These are phyloP conservation scores for Erysimum cheiranthoides DNA, from an alignment of 345 rosid species.

Conservation along the genomic window DNA sequence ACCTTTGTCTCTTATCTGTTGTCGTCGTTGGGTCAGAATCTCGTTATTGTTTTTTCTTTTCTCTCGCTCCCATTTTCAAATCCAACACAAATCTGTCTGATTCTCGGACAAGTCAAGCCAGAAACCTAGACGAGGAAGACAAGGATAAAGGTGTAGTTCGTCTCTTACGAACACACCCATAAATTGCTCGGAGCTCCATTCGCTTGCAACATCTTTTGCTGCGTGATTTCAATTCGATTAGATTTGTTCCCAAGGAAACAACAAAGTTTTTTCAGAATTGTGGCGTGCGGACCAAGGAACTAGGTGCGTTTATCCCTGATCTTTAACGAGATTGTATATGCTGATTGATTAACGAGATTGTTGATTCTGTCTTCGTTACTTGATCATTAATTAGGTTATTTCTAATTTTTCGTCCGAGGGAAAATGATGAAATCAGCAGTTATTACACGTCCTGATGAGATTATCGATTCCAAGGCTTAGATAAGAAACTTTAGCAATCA, in stretches of 20 bases:
- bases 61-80: not conserved
- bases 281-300: slow-evolving; percentile 39
- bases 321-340: not conserved
- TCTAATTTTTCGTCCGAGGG: not conserved
- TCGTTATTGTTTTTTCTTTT: not conserved
- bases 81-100: slow-evolving; percentile 27
- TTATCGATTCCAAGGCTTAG: slow-evolving; percentile 9
- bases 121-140: slow-evolving; percentile 28
- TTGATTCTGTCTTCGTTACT: slow-evolving; percentile 1
- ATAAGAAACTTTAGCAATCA: not conserved
- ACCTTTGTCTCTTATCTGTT: slow-evolving; percentile 10
- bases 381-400: not conserved
- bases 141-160: not conserved
- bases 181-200: not conserved
- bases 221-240: not conserved
- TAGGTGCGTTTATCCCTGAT: slow-evolving; percentile 32
- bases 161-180: not conserved
- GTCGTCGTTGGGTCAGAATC: slow-evolving; percentile 32
- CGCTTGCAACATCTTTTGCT: not conserved
- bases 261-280: not conserved
- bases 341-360: not conserved
- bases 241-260: not conserved
- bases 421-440: slow-evolving; percentile 12
- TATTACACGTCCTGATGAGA: slow-evolving; percentile 1
- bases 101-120: not conserved